A percentile compares a stretch with the other conserved stretches of the same genome.
These are phyloP conservation scores for Saccharomycopsis guyanensis DNA, from an alignment of 805 yeast species.

Conservation along the genomic window DNA sequence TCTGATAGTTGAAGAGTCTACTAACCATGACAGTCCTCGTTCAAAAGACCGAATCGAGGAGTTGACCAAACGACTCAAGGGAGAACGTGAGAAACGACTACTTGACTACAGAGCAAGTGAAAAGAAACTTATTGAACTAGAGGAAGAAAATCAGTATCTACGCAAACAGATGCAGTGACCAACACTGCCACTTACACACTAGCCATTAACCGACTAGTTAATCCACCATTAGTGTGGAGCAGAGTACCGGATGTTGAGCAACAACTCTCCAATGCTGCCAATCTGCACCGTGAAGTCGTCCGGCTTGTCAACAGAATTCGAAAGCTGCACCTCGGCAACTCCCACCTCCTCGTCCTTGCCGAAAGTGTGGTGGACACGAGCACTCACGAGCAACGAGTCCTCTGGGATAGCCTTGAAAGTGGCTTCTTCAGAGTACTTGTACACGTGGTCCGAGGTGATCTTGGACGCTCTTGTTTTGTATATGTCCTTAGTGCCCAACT, in stretches of 20 bases:
- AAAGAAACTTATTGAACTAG: slow-evolving; percentile 43
- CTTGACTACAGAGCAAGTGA: slow-evolving; percentile 53
- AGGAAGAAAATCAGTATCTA: slow-evolving; percentile 43
- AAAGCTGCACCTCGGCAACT: slow-evolving; percentile 43
- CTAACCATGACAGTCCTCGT: slow-evolving; percentile 28
- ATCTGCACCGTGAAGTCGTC: slow-evolving; percentile 31
- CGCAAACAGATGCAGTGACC: slow-evolving; percentile 22
- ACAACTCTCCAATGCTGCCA: slow-evolving; percentile 5
- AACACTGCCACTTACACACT: too few species aligned
- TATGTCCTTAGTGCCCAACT: slow-evolving; percentile 41
- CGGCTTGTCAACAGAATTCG: slow-evolving; percentile 40
- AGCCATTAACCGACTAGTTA: too few species aligned
- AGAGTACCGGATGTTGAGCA: slow-evolving; percentile 12
- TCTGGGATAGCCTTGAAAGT: slow-evolving; percentile 61
- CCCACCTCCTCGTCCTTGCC: slow-evolving; percentile 66
- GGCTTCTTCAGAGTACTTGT: slow-evolving; percentile 55
- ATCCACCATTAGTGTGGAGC: too few species aligned
- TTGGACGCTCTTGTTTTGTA: slow-evolving; percentile 58
- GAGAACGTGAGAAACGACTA: slow-evolving; percentile 62
- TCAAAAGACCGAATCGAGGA: slow-evolving; percentile 50
- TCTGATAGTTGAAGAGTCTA: background rate
- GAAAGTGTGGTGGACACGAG: slow-evolving; percentile 61
- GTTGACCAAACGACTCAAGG: slow-evolving; percentile 55
- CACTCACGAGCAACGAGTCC: slow-evolving; percentile 50
- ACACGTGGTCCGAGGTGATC: slow-evolving; percentile 35